Evolutionary conservation across 768 basidiomycete species (phyloP), one percentile per base, ranked within the genome.

Genomic region (Hygrocybe punicea): DNA sequence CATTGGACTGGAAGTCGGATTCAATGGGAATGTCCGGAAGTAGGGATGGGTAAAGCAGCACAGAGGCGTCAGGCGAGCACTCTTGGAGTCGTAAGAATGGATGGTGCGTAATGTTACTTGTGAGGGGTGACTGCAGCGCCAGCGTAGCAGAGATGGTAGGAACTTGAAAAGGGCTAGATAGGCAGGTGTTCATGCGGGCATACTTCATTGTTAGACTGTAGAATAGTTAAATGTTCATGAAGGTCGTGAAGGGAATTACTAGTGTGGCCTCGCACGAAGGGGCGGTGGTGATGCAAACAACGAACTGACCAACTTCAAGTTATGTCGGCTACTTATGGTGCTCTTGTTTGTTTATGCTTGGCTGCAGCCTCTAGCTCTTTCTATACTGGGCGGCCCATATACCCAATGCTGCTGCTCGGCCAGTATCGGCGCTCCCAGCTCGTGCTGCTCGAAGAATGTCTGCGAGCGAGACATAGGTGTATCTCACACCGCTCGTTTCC

Each of bases 1-100:
- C 67, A 57, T 75, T 77, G 36, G 76, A 74, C 57, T 75, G 74
- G 56, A 72, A 74, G 29, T 75, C 71, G 46, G 66, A 63, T 37
- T 55, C 51, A 25, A 36, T 9, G 29, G 14, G 42, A 65, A 65
- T 34, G 60, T 49, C 29, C 29, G 29, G 50, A 55, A 60, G 51
- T 62, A 57, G 56, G 23, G 56, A 58, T 3, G 45, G 11, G 45
- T n/a, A 23, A 23, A 47, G 19, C 40, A 21, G 40, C 55, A 58
- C 44, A 52, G 55, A 50, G 50, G 56, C 49, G 39, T 58, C 14
- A 36, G 51, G n/a, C 37, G 55, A 16, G 53, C 53, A 17, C 60
- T 58, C 62, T 39, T 66, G 58, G 42, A 65, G 58, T 49, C 63
- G 65, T 23, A 70, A 60, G 39, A 69, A 60, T 46, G 69, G 67